Base-by-base conservation (phyloP, 768 basidiomycete genomes). In the Rhodotorula diobovata region DNA sequence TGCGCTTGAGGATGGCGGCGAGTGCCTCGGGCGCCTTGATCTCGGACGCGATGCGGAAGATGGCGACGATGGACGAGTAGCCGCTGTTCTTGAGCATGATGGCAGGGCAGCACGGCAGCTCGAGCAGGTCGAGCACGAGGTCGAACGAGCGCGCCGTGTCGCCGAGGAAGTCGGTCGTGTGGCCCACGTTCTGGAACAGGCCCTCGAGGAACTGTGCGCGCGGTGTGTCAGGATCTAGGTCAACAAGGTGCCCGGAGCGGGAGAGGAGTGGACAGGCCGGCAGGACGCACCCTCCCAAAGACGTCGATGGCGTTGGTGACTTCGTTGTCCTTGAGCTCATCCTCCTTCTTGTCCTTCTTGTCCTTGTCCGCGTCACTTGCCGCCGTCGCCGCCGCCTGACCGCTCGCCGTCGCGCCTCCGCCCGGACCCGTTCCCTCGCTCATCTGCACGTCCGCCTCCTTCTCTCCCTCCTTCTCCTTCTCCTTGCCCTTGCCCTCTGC, bases 111-210 rank as follows among this genome's bases (percentile, higher is more conserved):
- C 90, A 94, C 21, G 93, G 90, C 41, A 94, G 83, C 30, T 86
- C 86, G 43, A 93, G 88, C 53, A 97, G 83, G 74, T 86, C 85
- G 73, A 91, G 87, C 82, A 75, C 85, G 83, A 73, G 87, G 82
- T 51, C 97, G 67, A 68, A 66, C 0, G 70, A 84, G 59, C 91
- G 25, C 11, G 21, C 87, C 76, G 93, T 86, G 10, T 88, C 84
- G 70, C 85, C 84, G 70, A 96, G 86, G 79, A 97, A 97, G 76
- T 97, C 95, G 74, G 87, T 87, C 83, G 90, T 90, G 80, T 97
- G 91, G 34, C 87, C 86, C 3, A 87, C 84, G 78, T 95, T 93
- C 77, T 94, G 93, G 82, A 98, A 94, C 53, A 98, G 84, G 12
- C 96, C 94, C 80, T 94, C 92, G 64, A 94, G 84, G 80, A 96